Conservation (phyloP, 1,139 yeast genomes). For the Yamadazyma conglobata region DNA sequence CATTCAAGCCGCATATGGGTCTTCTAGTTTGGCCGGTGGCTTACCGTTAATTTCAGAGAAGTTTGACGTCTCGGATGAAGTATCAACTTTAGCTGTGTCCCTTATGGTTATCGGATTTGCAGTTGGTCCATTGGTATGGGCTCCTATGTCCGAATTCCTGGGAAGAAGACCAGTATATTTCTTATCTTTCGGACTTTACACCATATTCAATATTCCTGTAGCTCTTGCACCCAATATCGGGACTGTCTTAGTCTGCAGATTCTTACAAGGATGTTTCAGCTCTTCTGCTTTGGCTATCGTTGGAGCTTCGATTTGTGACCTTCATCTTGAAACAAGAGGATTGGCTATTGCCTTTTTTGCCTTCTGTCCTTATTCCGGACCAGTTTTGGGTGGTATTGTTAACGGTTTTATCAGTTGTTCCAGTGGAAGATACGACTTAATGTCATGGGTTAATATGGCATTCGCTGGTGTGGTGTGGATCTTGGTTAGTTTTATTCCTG, state of each 20-base stretch:
- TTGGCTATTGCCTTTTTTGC: conserved; percentile 88
- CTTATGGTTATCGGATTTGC: conserved; percentile 87
- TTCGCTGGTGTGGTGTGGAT: conserved; percentile 85
- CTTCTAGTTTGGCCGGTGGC: conserved; percentile 87
- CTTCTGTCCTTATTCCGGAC: conserved; percentile 91
- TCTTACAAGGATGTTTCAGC: conserved; percentile 82
- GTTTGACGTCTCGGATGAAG: conserved; percentile 70
- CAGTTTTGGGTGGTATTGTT: conserved; percentile 86
- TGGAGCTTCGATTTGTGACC: conserved; percentile 88
- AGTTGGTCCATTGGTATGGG: conserved; percentile 87
- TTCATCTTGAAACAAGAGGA: conserved; percentile 78
- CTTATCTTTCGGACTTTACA: conserved; percentile 69
- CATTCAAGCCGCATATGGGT: conserved; percentile 85
- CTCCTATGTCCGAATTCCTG: conserved; percentile 80
- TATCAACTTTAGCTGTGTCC: conserved; percentile 74
- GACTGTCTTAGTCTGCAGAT: conserved; percentile 73
- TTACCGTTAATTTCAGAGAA: conserved; percentile 59
- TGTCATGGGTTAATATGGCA: conserved; percentile 90
- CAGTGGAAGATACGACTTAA: conserved; percentile 62
- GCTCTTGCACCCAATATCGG: conserved; percentile 85
- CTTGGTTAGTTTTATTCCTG: conserved; percentile 62
- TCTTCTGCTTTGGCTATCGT: conserved; percentile 82
- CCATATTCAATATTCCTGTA: conserved; percentile 82
- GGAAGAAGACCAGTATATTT: conserved; percentile 86
- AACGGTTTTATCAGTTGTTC: conserved; percentile 80